A percentile compares a stretch with the other conserved stretches of the same genome.
Conservation (phyloP, 2,329 filamentous ascomycete species). For the Diaporthe sp. region DNA sequence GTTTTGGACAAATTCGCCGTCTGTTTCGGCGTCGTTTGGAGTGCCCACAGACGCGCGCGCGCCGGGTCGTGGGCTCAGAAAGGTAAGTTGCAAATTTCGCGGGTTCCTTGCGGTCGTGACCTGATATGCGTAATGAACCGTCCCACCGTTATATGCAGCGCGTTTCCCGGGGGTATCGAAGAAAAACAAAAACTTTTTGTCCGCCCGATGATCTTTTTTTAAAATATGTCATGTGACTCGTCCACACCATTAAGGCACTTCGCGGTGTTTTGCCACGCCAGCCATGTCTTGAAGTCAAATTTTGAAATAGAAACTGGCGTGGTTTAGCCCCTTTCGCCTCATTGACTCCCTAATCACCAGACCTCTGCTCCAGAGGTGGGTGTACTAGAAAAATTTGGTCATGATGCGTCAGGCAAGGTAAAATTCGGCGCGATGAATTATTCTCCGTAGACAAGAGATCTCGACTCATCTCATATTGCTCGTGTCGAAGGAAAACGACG, state of each 20-base stretch:
- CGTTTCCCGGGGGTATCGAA: conserved; percentile 35
- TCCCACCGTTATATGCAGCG: conserved; percentile 31
- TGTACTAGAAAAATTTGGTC: not conserved
- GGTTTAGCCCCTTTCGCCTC: not conserved
- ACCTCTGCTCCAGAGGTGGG: not conserved
- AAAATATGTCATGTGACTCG: not conserved
- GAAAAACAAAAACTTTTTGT: conserved; percentile 29
- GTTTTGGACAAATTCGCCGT: not conserved
- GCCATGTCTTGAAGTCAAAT: not conserved
- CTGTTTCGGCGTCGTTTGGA: not conserved
- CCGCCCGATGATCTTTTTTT: conserved; percentile 15
- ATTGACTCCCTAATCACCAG: not conserved
- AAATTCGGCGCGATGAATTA: not conserved
- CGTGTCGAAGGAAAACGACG: conserved; percentile 80
- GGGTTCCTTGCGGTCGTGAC: conserved; percentile 12
- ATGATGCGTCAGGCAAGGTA: conserved; percentile 7
- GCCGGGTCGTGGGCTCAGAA: conserved; percentile 1
- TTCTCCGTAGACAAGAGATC: not conserved
- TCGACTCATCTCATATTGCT: conserved; percentile 58
- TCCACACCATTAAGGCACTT: not conserved
- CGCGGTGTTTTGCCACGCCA: not conserved
- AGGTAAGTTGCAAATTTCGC: not conserved
- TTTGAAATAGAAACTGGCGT: not conserved
- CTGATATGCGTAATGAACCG: conserved; percentile 21
- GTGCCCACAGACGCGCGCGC: not conserved